Percentiles rank a stretch among this genome's conserved stretches.
Conservation (phyloP, 768 basidiomycete species). For the Auricularia cornea region DNA sequence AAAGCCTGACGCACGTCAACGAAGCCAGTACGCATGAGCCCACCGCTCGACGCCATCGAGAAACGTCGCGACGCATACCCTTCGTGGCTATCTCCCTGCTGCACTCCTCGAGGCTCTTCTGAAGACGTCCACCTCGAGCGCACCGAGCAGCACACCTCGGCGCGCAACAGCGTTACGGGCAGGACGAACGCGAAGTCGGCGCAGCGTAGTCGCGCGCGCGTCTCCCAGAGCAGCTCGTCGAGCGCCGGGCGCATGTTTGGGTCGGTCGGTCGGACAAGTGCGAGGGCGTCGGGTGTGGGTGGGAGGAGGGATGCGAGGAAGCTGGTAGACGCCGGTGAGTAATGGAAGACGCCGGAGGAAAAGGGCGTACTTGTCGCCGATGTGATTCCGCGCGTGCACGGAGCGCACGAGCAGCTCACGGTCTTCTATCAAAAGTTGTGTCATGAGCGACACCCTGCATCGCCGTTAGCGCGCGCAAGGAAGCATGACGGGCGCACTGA, state of each 20-base stretch:
- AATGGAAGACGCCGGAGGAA: not conserved
- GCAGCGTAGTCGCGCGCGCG: constrained; percentile 50
- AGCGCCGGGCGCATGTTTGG: constrained; percentile 44
- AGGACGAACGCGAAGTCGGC: constrained; percentile 65
- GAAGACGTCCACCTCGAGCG: constrained; percentile 61
- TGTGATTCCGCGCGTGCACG: not conserved
- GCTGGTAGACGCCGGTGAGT: not conserved
- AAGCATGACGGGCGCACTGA: not conserved
- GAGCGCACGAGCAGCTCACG: not conserved
- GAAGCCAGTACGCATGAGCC: constrained; percentile 65
- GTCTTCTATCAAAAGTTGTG: not conserved
- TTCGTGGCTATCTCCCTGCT: not conserved
- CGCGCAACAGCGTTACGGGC: constrained; percentile 62
- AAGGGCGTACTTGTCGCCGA: not conserved
- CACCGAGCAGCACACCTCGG: constrained; percentile 54
- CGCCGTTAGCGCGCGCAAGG: not conserved
- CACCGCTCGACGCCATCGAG: constrained; percentile 74
- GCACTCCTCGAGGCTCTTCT: constrained; percentile 7
- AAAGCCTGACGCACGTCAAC: constrained; percentile 51
- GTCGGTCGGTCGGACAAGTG: not conserved
- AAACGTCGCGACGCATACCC: constrained; percentile 68
- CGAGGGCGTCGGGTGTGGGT: not conserved
- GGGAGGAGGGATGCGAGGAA: not conserved
- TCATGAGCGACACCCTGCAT: not conserved
- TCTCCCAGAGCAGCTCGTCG: constrained; percentile 56